Percentiles rank a stretch among this genome's conserved stretches.
phyloP scores from a whole-genome alignment of 2,329 filamentous ascomycete species.

The Botrytis byssoidea region DNA sequence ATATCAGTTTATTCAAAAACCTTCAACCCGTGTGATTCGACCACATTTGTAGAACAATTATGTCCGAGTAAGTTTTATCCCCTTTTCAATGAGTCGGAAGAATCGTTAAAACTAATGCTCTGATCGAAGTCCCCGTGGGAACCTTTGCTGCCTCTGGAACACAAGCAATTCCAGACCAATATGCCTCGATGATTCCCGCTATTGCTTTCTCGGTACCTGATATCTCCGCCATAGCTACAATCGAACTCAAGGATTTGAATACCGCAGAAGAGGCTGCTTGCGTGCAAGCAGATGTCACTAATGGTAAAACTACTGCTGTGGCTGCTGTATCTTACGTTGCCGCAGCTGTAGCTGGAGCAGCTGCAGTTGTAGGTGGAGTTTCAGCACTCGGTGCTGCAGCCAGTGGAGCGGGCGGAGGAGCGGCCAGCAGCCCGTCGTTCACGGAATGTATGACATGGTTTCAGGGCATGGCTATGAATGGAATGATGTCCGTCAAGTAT shows the following conservation, averaged over 20 bases:
- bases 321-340: conserved; percentile 80
- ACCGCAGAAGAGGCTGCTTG: conserved; percentile 69
- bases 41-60: conserved; percentile 67
- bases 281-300: conserved; percentile 75
- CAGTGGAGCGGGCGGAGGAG: conserved; percentile 53
- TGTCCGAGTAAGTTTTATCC: conserved; percentile 64
- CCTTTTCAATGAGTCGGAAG: not conserved
- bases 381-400: conserved; percentile 65
- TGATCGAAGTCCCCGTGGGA: conserved; percentile 64
- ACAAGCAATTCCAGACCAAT: conserved; percentile 69
- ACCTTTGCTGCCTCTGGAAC: conserved; percentile 70
- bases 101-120: conserved; percentile 24
- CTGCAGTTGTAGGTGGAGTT: conserved; percentile 69
- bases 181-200: conserved; percentile 72
- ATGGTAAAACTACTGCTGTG: conserved; percentile 78
- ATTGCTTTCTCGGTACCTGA: conserved; percentile 92
- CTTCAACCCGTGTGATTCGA: conserved; percentile 77
- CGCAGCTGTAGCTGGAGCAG: conserved; percentile 80
- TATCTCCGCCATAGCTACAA: conserved; percentile 78
- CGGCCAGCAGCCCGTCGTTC: conserved; percentile 78
- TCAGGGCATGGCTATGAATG: conserved; percentile 90
- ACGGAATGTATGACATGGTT: conserved; percentile 85
- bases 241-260: conserved; percentile 67
- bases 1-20: conserved; percentile 71
- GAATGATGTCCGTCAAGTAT: conserved; percentile 90